Base-by-base conservation (phyloP, 139 green algal species). In the Edaphochlamys debaryana region DNA sequence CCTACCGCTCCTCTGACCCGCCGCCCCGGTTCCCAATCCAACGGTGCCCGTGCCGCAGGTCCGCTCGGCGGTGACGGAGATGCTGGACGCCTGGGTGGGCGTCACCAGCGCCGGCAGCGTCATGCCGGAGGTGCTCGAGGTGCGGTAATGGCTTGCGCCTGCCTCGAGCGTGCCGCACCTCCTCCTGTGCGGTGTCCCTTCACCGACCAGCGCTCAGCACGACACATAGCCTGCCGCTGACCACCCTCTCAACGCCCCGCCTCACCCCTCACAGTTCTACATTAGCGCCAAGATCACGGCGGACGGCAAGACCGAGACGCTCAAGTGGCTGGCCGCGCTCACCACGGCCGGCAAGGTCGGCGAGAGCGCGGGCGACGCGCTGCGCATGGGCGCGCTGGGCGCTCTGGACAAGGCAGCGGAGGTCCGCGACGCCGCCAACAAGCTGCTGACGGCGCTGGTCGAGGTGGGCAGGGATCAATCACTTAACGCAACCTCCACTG, bases 51-150 rank as follows among this genome's bases (percentile, higher is more conserved):
- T n/a, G n/a, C 37, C 62, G 41, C 22, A 67, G 79, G 68, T 86
- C 32, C 69, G 64, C 22, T 72, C 79, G 40, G 96, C 93, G 29
- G 95, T 96, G 41, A 71, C 95, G 38, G 89, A 92, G 48, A 90
- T 96, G 85, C 85, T 99, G 76, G 92, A 96, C n/a, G 88, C 93
- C 34, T 99, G 95, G 95, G 70, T 77, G 23, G 73, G 48, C n/a
- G 90, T 92, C 4, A 82, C 86, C 0, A 42, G 77, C 6, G 9
- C 75, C 2, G 90, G 94, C 68, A 79, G 74, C 19, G 85, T 95
- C 9, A 82, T 95, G 42, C 79, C 92, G 0, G 79, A 94, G 9
- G 71, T 96, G 9, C 66, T 85, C 11, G 92, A 95, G 58, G 79
- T 88, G 50, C 68, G 74, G 11, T n/a, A n/a, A n/a, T n/a, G n/a